phyloP scores from a whole-genome alignment of 345 rosid species.

The Camelina neglecta region DNA sequence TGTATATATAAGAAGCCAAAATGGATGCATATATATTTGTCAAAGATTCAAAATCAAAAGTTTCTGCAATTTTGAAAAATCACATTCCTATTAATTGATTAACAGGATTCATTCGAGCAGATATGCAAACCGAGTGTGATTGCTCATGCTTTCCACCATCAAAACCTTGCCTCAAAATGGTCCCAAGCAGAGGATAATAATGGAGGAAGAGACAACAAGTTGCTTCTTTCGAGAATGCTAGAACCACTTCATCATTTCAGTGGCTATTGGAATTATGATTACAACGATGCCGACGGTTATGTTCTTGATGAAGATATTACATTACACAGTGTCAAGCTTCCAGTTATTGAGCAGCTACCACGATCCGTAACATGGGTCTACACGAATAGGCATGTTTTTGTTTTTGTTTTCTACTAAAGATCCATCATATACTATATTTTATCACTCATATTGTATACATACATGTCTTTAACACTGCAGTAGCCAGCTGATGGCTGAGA shows the following conservation, averaged over 20 bases:
- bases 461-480: constrained; percentile 23
- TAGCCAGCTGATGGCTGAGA: constrained; percentile 21
- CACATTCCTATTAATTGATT: neutral
- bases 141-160: neutral
- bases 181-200: neutral
- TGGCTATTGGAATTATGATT: neutral
- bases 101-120: constrained; percentile 15
- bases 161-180: neutral
- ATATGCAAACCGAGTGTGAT: constrained; percentile 7
- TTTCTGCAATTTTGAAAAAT: neutral
- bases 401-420: neutral
- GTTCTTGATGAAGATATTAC: neutral
- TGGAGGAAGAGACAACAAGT: neutral
- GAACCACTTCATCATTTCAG: neutral
- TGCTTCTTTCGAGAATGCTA: constrained; percentile 15
- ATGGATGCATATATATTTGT: neutral
- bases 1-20: neutral
- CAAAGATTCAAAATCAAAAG: neutral
- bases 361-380: constrained; percentile 15
- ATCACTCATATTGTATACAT: neutral
- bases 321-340: constrained; percentile 9
- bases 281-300: too few relatives aligned
- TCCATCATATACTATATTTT: neutral
- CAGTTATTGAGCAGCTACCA: constrained; percentile 30
- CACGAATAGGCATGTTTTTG: constrained; percentile 25